Percentiles rank a stretch among this genome's conserved stretches.
Evolutionary conservation across 495 filamentous ascomycete genomes (phyloP).

Genomic region (Pyrenula aspistea): DNA sequence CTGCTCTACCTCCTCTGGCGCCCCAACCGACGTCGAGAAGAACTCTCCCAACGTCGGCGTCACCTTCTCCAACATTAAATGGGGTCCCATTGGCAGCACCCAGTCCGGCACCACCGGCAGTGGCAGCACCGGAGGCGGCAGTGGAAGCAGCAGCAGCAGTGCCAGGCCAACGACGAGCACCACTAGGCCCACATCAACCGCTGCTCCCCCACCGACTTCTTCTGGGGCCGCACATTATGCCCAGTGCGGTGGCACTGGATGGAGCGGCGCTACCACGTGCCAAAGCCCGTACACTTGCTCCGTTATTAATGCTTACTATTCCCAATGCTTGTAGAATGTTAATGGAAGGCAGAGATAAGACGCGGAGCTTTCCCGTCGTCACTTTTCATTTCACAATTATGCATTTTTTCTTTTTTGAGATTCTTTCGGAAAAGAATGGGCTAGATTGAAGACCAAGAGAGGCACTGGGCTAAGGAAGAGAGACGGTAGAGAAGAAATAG

Average conservation of each 20-base stretch:
- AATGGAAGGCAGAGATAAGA: neutral
- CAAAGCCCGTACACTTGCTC: constrained; percentile 24
- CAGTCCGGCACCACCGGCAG: constrained; percentile 18
- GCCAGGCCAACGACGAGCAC: constrained; percentile 12
- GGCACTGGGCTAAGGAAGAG: no score
- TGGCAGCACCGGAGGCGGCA: neutral
- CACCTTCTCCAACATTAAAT: constrained; percentile 55
- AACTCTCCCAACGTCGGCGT: constrained; percentile 43
- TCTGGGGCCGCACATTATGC: constrained; percentile 18
- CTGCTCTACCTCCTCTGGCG: constrained; percentile 50
- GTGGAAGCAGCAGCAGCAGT: constrained; percentile 9
- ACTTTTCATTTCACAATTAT: no score
- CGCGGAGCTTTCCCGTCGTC: neutral
- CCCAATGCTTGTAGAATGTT: constrained; percentile 27
- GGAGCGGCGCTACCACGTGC: constrained; percentile 35
- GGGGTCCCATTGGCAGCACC: constrained; percentile 54
- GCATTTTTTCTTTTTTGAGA: no score
- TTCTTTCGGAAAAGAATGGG: no score
- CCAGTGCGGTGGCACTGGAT: constrained; percentile 40
- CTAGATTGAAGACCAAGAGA: no score
- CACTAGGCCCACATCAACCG: constrained; percentile 12
- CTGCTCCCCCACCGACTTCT: constrained; percentile 5
- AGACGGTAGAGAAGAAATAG: no score
- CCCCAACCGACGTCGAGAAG: constrained; percentile 46
- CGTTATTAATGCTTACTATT: constrained; percentile 27